Evolutionary conservation across 345 rosid species (phyloP).

Genomic region (Linum lewisii): DNA sequence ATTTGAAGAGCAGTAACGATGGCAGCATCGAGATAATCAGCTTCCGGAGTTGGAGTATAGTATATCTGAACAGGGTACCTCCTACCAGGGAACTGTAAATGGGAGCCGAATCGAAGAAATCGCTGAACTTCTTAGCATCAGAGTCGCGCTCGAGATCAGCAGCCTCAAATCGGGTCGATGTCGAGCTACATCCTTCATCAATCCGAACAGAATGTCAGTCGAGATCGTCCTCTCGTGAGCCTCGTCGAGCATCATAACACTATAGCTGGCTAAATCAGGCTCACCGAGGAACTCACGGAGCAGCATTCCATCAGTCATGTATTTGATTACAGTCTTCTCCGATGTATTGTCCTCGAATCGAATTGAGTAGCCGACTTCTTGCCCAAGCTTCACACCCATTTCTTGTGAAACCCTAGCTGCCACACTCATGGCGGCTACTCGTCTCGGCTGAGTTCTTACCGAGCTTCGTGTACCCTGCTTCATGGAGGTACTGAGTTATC

Average conservation of each 20-base stretch:
- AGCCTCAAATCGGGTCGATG: background rate
- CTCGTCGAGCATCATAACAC: background rate
- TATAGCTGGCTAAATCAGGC: background rate
- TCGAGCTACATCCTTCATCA: background rate
- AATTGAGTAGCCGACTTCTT: background rate
- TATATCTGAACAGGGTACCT: background rate
- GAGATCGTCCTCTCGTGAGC: background rate
- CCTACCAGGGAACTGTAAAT: background rate
- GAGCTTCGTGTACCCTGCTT: background rate
- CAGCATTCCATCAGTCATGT: conserved; percentile 1
- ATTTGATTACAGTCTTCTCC: background rate
- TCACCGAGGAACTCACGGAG: background rate
- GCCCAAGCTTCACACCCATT: conserved; percentile 1
- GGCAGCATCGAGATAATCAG: background rate
- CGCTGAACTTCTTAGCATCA: background rate
- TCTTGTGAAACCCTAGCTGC: background rate
- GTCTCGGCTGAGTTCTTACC: background rate
- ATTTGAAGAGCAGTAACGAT: background rate
- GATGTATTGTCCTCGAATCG: background rate
- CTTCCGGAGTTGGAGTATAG: background rate
- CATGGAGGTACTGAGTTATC: background rate
- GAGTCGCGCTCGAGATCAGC: background rate
- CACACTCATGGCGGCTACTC: background rate
- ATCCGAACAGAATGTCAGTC: background rate
- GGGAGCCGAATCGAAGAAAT: background rate